Base-by-base conservation (phyloP, 306 rosid genomes). In the Erythrophleum fordii region DNA sequence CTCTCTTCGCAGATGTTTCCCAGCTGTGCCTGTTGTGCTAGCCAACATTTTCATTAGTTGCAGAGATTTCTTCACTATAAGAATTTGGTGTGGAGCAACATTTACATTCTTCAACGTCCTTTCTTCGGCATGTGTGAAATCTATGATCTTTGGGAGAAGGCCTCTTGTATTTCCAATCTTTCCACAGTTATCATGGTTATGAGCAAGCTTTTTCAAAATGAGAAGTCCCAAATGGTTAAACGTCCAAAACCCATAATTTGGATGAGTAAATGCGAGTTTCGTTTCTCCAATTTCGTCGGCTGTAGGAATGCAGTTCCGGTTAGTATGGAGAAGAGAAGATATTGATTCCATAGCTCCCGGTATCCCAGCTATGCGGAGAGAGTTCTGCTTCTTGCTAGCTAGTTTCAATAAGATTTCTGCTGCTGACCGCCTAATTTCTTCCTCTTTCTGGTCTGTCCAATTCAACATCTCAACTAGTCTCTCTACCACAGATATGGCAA, bases 291-390 rank as follows among this genome's bases (percentile, higher is more conserved):
- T 88, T 79, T 96, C 99, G 35, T 93, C 96, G 2, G 92, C 89
- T 51, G 94, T 89, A 67, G 86, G 83, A 49, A 72, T 78, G 61
- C 41, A 76, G 69, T 61, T 85, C 88, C 99, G 80, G 81, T 82
- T 80, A 53, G 84, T 85, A 39, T 93, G 93, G 7, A 96, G 97
- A 55, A 96, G 89, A 71, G 98, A 89, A 29, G 99, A 92, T 29
- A 96, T 90, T 3, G 99, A 96, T 61, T 96, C 99, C 98, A 96
- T 89, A 23, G 97, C 93, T 17, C 99, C 99, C 0, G 98, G 92
- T 41, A 96, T 89, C 34, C 97, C 98, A 0, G 97, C 88, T 65
- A 96, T 89, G 4, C 99, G 89, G 4, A 92, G 87, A 8, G 98
- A 90, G 79, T 93, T 96, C 58, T 96, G 99, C 80, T 88, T 93